Evolutionary conservation across 139 green algal genomes (phyloP).

Genomic region (Chlorella sp.): DNA sequence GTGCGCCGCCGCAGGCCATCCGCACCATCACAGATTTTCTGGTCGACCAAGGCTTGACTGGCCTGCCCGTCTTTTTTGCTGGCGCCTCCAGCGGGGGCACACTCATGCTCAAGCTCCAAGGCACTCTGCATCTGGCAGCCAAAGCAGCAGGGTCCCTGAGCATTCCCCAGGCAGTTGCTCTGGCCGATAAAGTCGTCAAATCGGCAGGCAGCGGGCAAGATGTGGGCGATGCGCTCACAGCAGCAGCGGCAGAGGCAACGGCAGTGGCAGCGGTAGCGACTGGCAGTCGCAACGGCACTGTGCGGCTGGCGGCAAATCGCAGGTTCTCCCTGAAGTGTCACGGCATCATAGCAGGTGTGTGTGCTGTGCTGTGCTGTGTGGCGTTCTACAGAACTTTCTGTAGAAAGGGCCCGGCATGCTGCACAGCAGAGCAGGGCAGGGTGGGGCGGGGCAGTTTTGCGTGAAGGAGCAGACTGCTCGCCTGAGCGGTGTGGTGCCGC

Average conservation of each 20-base stretch:
- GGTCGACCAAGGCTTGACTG: background rate
- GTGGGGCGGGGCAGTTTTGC: too few species aligned
- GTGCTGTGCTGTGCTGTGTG: too few species aligned
- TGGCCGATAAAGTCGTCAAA: too few species aligned
- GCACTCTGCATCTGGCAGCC: background rate
- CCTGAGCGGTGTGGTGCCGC: too few species aligned
- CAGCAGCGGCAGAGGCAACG: too few species aligned
- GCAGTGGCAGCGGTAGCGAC: too few species aligned
- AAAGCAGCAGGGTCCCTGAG: too few species aligned
- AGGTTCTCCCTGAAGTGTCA: background rate
- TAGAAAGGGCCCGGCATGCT: too few species aligned
- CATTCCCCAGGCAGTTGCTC: too few species aligned
- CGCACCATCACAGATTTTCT: constrained; percentile 3
- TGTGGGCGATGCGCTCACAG: background rate
- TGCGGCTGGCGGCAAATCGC: background rate
- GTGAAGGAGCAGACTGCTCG: too few species aligned
- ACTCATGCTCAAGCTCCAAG: constrained; percentile 18
- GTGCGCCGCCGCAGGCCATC: background rate
- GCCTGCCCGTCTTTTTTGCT: constrained; percentile 11
- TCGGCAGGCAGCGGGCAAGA: background rate
- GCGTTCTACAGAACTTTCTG: too few species aligned
- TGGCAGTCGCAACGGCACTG: background rate
- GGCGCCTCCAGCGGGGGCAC: constrained; percentile 24
- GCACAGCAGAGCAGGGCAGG: too few species aligned
- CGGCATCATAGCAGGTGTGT: background rate